Percentiles rank a stretch among this genome's conserved stretches.
Conservation (phyloP, 257 asterid genomes). For the Solanum clarkiae region DNA sequence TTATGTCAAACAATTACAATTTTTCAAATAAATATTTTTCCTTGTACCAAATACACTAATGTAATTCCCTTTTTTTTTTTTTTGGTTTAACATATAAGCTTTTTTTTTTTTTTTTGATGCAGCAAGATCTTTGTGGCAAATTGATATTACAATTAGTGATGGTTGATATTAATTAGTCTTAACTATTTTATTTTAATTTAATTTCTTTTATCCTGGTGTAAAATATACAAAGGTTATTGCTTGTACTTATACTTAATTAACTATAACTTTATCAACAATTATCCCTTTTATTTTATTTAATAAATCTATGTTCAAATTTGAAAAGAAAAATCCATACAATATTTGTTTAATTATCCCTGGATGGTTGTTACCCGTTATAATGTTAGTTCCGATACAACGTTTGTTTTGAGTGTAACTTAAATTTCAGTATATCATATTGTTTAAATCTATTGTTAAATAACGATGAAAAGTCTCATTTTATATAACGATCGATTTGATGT, state of each 20-base stretch:
- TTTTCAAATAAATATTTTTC: not conserved
- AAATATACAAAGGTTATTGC: not conserved
- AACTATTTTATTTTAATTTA: not conserved
- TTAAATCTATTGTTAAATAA: too few relatives aligned
- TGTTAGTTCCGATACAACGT: too few relatives aligned
- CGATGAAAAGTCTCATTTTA: too few relatives aligned
- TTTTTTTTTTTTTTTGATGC: not conserved
- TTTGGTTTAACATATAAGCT: not conserved
- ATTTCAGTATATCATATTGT: too few relatives aligned
- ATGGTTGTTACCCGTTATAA: too few relatives aligned
- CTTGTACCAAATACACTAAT: not conserved
- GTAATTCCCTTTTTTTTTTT: not conserved
- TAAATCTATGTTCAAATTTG: not conserved
- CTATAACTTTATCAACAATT: not conserved
- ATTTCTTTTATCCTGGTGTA: conserved; percentile 1
- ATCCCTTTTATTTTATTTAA: not conserved
- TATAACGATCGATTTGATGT: too few relatives aligned
- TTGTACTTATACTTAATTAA: not conserved
- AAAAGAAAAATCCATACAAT: too few relatives aligned
- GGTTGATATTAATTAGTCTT: not conserved
- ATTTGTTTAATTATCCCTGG: too few relatives aligned
- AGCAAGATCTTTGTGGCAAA: conserved; percentile 7
- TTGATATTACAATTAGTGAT: not conserved
- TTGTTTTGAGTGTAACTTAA: too few relatives aligned
- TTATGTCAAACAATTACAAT: not conserved